These are phyloP conservation scores for Solanum okadae DNA, from an alignment of 257 asterid species.

Conservation along the genomic window DNA sequence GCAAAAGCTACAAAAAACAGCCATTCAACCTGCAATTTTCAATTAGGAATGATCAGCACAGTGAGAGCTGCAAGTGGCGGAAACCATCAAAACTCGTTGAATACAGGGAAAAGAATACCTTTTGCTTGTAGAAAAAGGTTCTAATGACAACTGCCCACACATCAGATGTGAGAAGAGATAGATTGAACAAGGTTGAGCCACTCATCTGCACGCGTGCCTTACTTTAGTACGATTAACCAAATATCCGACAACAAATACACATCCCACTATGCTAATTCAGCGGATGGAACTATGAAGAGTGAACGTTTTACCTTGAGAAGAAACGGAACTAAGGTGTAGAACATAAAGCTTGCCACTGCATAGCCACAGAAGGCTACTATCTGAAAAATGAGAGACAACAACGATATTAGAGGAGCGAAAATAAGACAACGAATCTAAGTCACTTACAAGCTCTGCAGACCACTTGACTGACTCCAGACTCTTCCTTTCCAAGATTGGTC, in stretches of 20 bases:
- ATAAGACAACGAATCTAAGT: background rate
- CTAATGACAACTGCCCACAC: slow-evolving; percentile 74
- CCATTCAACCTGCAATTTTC: slow-evolving; percentile 59
- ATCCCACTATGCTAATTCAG: background rate
- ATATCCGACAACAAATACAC: background rate
- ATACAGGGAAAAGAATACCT: slow-evolving; percentile 14
- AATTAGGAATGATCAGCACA: background rate
- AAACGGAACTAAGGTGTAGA: slow-evolving; percentile 41
- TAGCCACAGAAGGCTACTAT: slow-evolving; percentile 32
- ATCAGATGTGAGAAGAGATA: slow-evolving; percentile 71
- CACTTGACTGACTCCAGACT: slow-evolving; percentile 35
- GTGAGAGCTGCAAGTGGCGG: background rate
- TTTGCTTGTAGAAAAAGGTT: slow-evolving; percentile 60
- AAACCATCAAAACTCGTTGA: background rate
- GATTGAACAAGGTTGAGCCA: slow-evolving; percentile 72
- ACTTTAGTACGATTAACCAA: background rate
- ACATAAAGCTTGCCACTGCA: slow-evolving; percentile 38
- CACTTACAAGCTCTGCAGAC: slow-evolving; percentile 55
- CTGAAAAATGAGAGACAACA: slow-evolving; percentile 14
- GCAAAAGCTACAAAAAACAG: slow-evolving; percentile 50
- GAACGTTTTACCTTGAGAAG: slow-evolving; percentile 31
- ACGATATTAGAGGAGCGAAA: background rate
- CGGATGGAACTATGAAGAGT: background rate
- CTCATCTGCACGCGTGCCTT: slow-evolving; percentile 32
- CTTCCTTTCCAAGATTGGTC: slow-evolving; percentile 46